Base-by-base conservation (phyloP, 805 yeast genomes). In the Sugiyamaella qingdaonensis region DNA sequence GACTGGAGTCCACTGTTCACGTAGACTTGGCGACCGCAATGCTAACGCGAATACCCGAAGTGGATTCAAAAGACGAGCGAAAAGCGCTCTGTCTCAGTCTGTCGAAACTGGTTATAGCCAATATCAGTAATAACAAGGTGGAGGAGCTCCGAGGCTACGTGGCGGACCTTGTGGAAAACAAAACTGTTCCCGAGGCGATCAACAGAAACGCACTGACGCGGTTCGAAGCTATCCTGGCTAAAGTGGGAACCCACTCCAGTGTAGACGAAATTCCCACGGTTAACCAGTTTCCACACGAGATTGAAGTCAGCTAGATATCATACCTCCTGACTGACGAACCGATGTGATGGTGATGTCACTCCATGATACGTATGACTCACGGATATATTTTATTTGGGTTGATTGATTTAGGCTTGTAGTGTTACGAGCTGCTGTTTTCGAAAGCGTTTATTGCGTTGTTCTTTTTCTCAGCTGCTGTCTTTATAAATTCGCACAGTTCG, bases 1-100 rank as follows among this genome's bases (percentile, higher is more conserved):
- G 79, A 54, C 68, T 72, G 41, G 61, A 61, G n/a, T 78, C 80
- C 39, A 66, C 76, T 10, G 69, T 80, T 4, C 94, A 86, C 57
- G 65, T 83, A 2, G 75, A 74, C 58, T 79, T 85, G 56, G 79
- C 80, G 0, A 65, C 76, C 29, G 83, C 81, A 24, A 68, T 86
- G 10, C 62, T 87, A 46, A 75, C 74, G 29, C 73, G 78, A 0
- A 69, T 85, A 19, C 76, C 70, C 4, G 69, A 67, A 29, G 62
- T 72, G 33, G 82, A 76, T 2, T 72, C 80, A 4, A 76, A 79
- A 34, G 83, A 79, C 57, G 72, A 67, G 35, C 79, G 79, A 55
- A 84, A 79, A 55, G 73, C 81, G 34, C 71, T 86, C 1, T 64
- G 85, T 9, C 68, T 69, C 11, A 76, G 77, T 43, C 67, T 87